Evolutionary conservation across 768 basidiomycete genomes (phyloP).

Genomic region (Atractiella rhizophila): DNA sequence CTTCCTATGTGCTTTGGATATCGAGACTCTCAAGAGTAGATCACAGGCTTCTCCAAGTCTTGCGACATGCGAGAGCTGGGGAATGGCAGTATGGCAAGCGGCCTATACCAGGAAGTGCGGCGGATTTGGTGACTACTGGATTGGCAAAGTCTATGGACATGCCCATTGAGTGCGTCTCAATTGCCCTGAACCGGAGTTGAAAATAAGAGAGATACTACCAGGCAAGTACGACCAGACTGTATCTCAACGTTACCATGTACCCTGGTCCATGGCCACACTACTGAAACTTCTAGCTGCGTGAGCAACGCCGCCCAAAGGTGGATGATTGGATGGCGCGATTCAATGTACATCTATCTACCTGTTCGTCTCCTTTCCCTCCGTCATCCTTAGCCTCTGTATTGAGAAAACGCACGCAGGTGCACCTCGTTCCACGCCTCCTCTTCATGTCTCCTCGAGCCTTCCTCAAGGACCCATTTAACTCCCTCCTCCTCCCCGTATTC

Average conservation of each 20-base stretch:
- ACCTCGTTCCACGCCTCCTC: conserved; percentile 12
- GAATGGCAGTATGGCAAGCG: conserved; percentile 9
- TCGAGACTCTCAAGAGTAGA: conserved; percentile 11
- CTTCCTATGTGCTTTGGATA: conserved; percentile 12
- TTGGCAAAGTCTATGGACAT: conserved; percentile 2
- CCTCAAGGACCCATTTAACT: neutral
- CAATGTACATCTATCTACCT: conserved; percentile 12
- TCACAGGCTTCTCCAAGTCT: conserved; percentile 6
- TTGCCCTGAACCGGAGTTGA: neutral
- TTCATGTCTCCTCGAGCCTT: conserved; percentile 8
- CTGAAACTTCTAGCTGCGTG: conserved; percentile 10
- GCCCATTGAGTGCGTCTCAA: conserved; percentile 1
- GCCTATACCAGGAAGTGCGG: neutral
- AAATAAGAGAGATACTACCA: neutral
- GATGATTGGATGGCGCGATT: conserved; percentile 9
- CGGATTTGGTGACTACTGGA: neutral
- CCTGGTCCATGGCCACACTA: conserved; percentile 9
- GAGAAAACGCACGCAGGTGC: conserved; percentile 3
- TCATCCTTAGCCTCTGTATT: neutral
- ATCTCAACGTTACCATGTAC: conserved; percentile 10
- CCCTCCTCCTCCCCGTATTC: conserved; percentile 6
- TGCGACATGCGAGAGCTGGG: conserved; percentile 7
- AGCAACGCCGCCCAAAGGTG: conserved; percentile 8
- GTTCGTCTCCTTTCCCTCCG: neutral
- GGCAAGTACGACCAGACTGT: neutral